Conservation (phyloP, 2,329 filamentous ascomycete species). For the Colletotrichum phormii region DNA sequence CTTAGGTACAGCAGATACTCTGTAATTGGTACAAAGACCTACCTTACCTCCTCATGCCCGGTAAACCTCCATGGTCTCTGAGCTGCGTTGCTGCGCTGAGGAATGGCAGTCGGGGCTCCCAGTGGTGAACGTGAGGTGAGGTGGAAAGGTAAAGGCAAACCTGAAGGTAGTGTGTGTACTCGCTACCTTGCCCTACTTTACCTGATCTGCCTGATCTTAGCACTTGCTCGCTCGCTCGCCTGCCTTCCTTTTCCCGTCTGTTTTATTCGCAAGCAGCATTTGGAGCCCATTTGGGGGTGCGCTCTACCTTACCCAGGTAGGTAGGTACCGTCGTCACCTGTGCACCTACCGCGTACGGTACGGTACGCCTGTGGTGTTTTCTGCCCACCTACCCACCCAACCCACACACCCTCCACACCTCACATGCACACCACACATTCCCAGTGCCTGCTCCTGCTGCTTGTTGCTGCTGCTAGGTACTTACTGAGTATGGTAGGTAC, state of each 20-base stretch:
- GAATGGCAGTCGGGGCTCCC: background rate
- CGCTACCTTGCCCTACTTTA: background rate
- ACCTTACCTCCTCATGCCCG: too few relatives aligned
- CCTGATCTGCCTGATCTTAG: background rate
- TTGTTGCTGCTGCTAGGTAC: background rate
- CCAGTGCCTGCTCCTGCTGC: background rate
- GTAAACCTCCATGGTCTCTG: background rate
- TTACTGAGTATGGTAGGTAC: too few relatives aligned
- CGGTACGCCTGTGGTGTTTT: background rate
- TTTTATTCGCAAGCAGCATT: background rate
- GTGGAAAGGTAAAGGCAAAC: background rate
- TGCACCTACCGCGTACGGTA: too few relatives aligned
- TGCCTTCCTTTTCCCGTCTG: background rate
- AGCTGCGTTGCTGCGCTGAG: background rate
- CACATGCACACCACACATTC: conserved; percentile 20
- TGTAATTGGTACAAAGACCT: background rate
- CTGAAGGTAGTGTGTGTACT: background rate
- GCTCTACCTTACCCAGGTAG: too few relatives aligned
- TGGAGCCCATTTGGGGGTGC: background rate
- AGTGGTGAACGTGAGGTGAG: background rate
- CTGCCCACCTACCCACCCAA: background rate
- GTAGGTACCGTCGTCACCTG: too few relatives aligned
- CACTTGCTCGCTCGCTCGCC: background rate
- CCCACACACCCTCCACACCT: background rate
- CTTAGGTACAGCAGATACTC: background rate